Conservation (phyloP, 257 asterid species). For the Nicotiana sylvestris region DNA sequence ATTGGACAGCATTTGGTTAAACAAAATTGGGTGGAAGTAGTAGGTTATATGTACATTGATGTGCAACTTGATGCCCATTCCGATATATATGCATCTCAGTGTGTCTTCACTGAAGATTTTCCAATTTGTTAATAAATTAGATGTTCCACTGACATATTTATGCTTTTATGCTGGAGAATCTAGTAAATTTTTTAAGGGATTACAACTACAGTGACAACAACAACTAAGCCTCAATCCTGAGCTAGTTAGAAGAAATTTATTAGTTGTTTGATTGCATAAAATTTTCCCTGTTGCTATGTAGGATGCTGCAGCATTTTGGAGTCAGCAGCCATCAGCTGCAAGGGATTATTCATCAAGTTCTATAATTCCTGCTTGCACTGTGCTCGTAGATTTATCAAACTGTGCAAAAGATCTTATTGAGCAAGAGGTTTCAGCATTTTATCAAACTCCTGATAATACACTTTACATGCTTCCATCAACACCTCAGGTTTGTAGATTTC, state of each 20-base stretch:
- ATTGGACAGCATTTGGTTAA: not conserved
- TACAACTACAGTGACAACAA: not conserved
- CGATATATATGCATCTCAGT: not conserved
- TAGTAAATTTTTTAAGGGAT: not conserved
- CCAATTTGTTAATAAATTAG: not conserved
- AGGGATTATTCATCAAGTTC: conserved; percentile 93
- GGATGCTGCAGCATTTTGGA: conserved; percentile 99
- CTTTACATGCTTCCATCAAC: conserved; percentile 96
- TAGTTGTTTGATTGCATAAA: not conserved
- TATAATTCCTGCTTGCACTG: conserved; percentile 81
- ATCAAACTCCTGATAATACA: conserved; percentile 83
- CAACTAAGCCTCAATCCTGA: conserved; percentile 1
- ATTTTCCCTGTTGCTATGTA: conserved; percentile 22
- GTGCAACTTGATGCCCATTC: not conserved
- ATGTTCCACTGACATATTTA: not conserved
- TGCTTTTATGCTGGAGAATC: conserved; percentile 1
- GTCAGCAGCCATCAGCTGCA: conserved; percentile 89
- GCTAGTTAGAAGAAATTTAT: not conserved
- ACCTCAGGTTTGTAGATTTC: conserved; percentile 65
- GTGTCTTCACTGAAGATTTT: not conserved
- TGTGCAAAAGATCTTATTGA: conserved; percentile 81
- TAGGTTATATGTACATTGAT: not conserved
- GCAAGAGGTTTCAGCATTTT: conserved; percentile 86
- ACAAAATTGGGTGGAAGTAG: not conserved
- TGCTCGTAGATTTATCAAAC: conserved; percentile 71